Evolutionary conservation across 2,329 filamentous ascomycete species (phyloP), one percentile per base, ranked within the genome.

Genomic region (Fusarium sp.): DNA sequence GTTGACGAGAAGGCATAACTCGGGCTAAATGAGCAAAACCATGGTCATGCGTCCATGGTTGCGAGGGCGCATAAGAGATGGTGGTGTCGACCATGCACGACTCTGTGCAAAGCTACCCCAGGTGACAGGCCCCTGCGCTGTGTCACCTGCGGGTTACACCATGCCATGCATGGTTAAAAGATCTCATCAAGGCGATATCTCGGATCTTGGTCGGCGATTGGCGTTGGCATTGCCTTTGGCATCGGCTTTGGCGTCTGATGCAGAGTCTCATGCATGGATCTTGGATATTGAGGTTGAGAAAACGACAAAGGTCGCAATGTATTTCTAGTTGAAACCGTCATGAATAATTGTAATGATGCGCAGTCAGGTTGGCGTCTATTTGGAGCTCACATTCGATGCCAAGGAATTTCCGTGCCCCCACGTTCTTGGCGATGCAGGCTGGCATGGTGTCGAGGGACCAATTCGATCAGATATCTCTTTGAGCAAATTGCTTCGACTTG

Each of bases 181-280:
- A 77, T 75, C 56, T 66, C 64, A 64, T 55, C 66, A 65, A 65
- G 76, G 76, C 62, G 73, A 74, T 72, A 77, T 77, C 74, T 78
- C 76, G 76, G 76, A 75, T 75, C 65, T 77, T 69, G 56, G 61
- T 77, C 76, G 76, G 76, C 62, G 64, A 71, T 77, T 75, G 55
- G 49, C 36, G 56, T 33, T 40, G 33, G 29, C 17, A 59, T 56
- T 42, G 51, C 27, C 31, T 29, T 49, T 33, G 66, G n/a, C 29
- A 55, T 44, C 61, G 29, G 46, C 44, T 61, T 60, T 60, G 44
- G 31, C 42, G 42, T 16, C 53, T 71, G 70, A 64, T 59, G 40
- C 29, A 31, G 38, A 24, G 10, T 11, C 51, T 57, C 14, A 38
- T 62, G 35, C 24, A 57, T 56, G 40, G 5, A 36, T 36, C 61